Conservation (phyloP, 2,329 filamentous ascomycete species). For the Beauveria sp. region DNA sequence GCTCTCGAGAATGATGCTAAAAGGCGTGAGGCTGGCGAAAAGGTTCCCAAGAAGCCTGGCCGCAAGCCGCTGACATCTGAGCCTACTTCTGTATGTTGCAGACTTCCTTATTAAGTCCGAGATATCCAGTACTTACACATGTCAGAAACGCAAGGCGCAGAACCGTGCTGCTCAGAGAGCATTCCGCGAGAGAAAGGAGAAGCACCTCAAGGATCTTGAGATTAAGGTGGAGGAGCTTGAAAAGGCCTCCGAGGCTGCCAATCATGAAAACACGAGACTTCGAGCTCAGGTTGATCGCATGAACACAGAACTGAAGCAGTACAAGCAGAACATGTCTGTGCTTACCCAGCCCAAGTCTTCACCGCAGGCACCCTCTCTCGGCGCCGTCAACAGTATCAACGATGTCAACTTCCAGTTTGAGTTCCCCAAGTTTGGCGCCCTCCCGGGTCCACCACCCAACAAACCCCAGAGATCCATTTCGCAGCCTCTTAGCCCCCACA, state of each 20-base stretch:
- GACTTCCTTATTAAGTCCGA: neutral
- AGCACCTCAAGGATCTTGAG: conserved; percentile 79
- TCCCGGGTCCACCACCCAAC: conserved; percentile 41
- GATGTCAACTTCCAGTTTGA: conserved; percentile 90
- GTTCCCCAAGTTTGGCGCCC: conserved; percentile 84
- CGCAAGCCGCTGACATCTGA: conserved; percentile 93
- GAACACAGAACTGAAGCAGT: conserved; percentile 77
- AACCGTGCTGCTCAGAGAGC: conserved; percentile 88
- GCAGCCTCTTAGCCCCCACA: conserved; percentile 26
- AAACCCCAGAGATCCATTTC: conserved; percentile 21
- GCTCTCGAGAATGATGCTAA: conserved; percentile 45
- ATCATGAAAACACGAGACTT: conserved; percentile 76
- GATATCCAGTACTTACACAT: conserved; percentile 8
- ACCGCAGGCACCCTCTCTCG: conserved; percentile 31
- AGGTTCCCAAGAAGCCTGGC: conserved; percentile 88
- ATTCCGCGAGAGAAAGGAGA: conserved; percentile 92
- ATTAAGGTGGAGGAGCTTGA: conserved; percentile 68
- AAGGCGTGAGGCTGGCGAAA: conserved; percentile 75
- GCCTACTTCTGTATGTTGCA: conserved; percentile 68
- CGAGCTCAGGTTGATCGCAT: conserved; percentile 84
- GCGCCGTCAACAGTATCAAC: conserved; percentile 51
- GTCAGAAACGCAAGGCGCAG: conserved; percentile 88
- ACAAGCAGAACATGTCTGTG: conserved; percentile 75
- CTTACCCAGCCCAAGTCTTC: conserved; percentile 31
- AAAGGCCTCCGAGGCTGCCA: conserved; percentile 74